Percentiles rank a stretch among this genome's conserved stretches.
phyloP scores from a whole-genome alignment of 2,329 filamentous ascomycete genomes.

The Septoria linicola region DNA sequence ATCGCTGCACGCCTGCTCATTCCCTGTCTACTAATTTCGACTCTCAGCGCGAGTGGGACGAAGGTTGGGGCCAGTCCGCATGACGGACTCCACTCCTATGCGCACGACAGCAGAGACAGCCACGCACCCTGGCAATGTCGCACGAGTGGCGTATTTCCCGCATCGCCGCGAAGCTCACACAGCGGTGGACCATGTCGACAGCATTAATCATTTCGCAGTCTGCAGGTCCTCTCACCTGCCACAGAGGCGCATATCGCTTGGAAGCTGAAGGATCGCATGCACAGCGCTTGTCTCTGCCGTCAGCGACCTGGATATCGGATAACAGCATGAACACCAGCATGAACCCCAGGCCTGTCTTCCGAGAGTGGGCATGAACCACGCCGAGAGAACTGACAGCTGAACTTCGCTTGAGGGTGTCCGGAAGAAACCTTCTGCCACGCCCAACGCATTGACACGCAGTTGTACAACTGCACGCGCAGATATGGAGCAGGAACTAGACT shows the following conservation, averaged over 20 bases:
- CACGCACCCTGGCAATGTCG: neutral
- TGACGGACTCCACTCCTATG: slow-evolving; percentile 6
- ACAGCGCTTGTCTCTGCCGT: slow-evolving; percentile 12
- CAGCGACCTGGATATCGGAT: slow-evolving; percentile 11
- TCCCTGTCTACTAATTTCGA: slow-evolving; percentile 12
- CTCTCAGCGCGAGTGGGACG: slow-evolving; percentile 1
- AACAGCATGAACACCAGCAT: slow-evolving; percentile 10
- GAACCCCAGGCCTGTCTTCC: neutral
- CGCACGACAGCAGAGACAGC: slow-evolving; percentile 1
- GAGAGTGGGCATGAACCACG: neutral
- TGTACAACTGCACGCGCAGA: slow-evolving; percentile 18
- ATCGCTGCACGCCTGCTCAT: slow-evolving; percentile 1
- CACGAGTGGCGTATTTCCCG: slow-evolving; percentile 9
- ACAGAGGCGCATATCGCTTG: slow-evolving; percentile 12
- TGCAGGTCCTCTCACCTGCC: slow-evolving; percentile 4
- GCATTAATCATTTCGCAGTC: neutral
- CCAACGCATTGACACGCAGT: slow-evolving; percentile 11
- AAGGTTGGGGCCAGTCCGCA: neutral
- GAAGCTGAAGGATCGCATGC: slow-evolving; percentile 12
- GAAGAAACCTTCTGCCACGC: neutral
- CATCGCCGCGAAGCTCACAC: slow-evolving; percentile 13
- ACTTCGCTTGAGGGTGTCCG: neutral
- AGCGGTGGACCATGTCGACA: slow-evolving; percentile 6
- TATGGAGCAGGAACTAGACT: slow-evolving; percentile 18
- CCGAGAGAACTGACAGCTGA: neutral